These are phyloP conservation scores for Thraustotheca clavata DNA, from an alignment of 352 stramenopile genomes.

Conservation along the genomic window DNA sequence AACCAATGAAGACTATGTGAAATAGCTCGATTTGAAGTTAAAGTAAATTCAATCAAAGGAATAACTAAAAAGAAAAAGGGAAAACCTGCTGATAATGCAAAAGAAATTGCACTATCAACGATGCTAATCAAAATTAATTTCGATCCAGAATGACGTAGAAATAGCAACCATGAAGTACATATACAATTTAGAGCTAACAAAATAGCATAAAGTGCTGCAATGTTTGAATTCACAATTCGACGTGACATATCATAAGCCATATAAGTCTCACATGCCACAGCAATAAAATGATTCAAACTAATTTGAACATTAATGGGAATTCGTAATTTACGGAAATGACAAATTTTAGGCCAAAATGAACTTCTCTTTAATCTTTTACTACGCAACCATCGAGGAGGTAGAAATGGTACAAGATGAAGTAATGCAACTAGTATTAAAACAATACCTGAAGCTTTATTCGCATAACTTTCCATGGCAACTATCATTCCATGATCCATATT, in stretches of 20 bases:
- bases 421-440: not conserved
- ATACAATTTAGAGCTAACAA: not conserved
- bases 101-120: not conserved
- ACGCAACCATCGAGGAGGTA: no score
- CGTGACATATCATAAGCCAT: not conserved
- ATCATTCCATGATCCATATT: not conserved
- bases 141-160: not conserved
- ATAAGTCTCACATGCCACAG: not conserved
- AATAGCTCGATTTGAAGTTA: not conserved
- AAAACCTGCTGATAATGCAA: not conserved
- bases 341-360: no score
- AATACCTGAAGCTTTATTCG: not conserved
- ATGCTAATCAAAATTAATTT: not conserved
- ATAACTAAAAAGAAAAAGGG: constrained; percentile 1
- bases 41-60: not conserved
- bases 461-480: not conserved
- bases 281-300: not conserved
- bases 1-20: not conserved
- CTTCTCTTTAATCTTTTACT: no score
- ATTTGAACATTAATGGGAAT: not conserved
- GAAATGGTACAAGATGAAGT: not conserved
- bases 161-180: not conserved
- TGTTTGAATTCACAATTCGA: not conserved
- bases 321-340: no score
- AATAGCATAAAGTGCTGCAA: not conserved